phyloP scores from a whole-genome alignment of 257 asterid species.

The Solanum paucissectum region DNA sequence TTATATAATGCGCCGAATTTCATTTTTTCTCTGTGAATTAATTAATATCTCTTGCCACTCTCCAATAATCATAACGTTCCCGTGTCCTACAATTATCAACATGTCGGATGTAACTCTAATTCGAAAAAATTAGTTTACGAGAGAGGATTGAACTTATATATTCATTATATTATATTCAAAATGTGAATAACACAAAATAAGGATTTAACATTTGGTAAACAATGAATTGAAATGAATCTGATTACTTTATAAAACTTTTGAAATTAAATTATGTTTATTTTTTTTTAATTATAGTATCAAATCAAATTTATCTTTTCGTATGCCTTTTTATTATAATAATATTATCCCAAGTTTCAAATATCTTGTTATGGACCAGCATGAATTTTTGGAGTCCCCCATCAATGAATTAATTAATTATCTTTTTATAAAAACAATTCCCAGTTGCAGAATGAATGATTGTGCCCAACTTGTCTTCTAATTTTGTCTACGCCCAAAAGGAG shows the following conservation, averaged over 20 bases:
- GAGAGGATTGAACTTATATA: no score
- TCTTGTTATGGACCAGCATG: neutral
- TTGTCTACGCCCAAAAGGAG: neutral
- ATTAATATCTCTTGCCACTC: neutral
- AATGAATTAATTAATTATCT: neutral
- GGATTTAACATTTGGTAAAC: no score
- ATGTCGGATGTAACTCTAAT: no score
- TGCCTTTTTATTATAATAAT: neutral
- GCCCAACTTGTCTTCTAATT: neutral
- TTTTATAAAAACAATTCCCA: neutral
- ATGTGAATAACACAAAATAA: no score
- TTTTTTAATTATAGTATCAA: no score
- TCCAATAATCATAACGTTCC: neutral
- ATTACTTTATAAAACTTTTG: no score
- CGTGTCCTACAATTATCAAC: neutral
- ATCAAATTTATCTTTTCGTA: no score
- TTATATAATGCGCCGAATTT: neutral
- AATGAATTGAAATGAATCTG: no score
- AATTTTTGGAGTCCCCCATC: neutral
- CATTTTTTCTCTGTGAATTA: neutral
- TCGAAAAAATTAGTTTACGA: no score
- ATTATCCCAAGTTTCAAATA: neutral
- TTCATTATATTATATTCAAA: no score
- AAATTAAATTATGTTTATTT: no score
- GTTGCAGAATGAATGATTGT: neutral